phyloP scores from a whole-genome alignment of 2,329 filamentous ascomycete genomes.

The Huntiella omanensis region DNA sequence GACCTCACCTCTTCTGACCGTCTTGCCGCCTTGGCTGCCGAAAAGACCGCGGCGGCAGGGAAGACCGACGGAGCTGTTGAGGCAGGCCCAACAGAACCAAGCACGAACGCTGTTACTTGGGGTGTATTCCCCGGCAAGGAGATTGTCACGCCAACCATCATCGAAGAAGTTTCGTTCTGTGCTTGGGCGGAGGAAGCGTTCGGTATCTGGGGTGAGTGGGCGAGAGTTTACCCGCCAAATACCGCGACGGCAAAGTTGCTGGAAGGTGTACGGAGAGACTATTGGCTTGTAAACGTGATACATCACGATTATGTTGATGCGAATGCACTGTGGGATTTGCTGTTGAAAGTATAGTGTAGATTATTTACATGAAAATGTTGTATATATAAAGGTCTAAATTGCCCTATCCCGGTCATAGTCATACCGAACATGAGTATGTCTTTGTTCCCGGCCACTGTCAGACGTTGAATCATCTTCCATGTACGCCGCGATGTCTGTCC shows the following conservation, averaged over 20 bases:
- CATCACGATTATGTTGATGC: conserved; percentile 59
- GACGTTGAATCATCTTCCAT: too few relatives aligned
- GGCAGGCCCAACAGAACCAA: conserved; percentile 18
- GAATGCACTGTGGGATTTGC: conserved; percentile 53
- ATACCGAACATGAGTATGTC: neutral
- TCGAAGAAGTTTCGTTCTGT: conserved; percentile 83
- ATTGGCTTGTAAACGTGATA: conserved; percentile 83
- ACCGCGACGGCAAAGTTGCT: conserved; percentile 56
- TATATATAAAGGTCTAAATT: conserved; percentile 1
- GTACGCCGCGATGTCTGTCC: too few relatives aligned
- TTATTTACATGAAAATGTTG: neutral
- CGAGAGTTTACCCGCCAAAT: conserved; percentile 61
- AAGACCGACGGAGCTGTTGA: conserved; percentile 15
- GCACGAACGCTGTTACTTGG: conserved; percentile 92
- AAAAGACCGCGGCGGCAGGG: neutral
- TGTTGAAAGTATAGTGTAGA: conserved; percentile 18
- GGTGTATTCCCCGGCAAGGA: conserved; percentile 90
- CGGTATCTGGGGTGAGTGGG: conserved; percentile 89
- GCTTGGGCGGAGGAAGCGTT: conserved; percentile 95
- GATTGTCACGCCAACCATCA: conserved; percentile 90
- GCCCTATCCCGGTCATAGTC: neutral
- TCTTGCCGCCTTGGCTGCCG: conserved; percentile 5
- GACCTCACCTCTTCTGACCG: conserved; percentile 55
- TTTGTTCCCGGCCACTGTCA: neutral
- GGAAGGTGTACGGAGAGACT: conserved; percentile 44